Evolutionary conservation across 2,329 filamentous ascomycete genomes (phyloP), one percentile per base, ranked within the genome.

Genomic region (Phyllosticta citrichinensis): DNA sequence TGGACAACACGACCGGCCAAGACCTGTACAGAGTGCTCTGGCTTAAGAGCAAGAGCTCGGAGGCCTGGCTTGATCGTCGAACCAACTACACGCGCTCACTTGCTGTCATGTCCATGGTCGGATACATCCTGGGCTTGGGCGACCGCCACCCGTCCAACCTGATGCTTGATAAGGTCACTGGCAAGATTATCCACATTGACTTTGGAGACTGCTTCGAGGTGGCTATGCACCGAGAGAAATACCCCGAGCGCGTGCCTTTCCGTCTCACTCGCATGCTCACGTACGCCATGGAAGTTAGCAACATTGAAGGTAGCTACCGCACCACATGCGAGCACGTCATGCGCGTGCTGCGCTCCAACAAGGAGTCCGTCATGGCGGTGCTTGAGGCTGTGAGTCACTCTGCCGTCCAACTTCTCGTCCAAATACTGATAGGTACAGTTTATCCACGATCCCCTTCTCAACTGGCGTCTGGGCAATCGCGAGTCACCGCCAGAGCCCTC

Each of bases 61-160:
- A 99, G 74, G 88, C 93, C 1, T 99, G 94, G 94, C 85, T 99
- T 35, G 94, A 97, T 74, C 84, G 94, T 52, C 88, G 94, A 58
- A 99, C 95, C n/a, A 99, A 96, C 72, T 99, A 99, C 77, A 99
- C 94, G 19, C 88, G 94, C 62, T 97, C 93, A 1, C 81, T 99
- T 1, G 94, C 91, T 67, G 94, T 99, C 69, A 99, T 99, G 94
- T 97, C 91, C n/a, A 99, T 99, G 91, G 94, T 97, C n/a, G 94
- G 94, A 65, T 99, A 99, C 74, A 97, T 99, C 65, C 85, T 99
- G 22, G 95, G 94, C 63, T 81, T 99, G 14, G 94, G 94, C 60
- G 94, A 99, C 77, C 87, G 95, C 55, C 94, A 99, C 76, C 95
- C 95, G 47, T 97, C 91, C 63, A 99, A 99, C 74, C 78, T 99